A percentile compares a stretch with the other conserved stretches of the same genome.
Conservation (phyloP, 2,329 filamentous ascomycete genomes). For the Aspergillus tubingensis region DNA sequence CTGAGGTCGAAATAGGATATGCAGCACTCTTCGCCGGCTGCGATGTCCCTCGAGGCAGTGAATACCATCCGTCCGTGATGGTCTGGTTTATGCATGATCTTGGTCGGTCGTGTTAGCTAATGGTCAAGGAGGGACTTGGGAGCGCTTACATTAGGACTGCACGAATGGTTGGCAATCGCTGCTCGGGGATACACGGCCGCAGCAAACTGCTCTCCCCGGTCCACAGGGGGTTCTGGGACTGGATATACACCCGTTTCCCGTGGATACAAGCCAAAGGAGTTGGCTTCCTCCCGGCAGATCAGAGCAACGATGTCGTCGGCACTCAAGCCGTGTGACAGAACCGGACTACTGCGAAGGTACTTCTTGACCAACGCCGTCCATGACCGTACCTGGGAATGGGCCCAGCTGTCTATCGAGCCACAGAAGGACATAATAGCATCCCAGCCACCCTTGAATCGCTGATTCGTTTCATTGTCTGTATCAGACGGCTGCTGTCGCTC, state of each 20-base stretch:
- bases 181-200: slow-evolving; percentile 24
- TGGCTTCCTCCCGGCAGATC: slow-evolving; percentile 26
- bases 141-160: slow-evolving; percentile 22
- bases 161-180: slow-evolving; percentile 26
- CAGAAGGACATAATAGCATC: slow-evolving; percentile 30
- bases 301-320: slow-evolving; percentile 11
- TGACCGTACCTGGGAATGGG: slow-evolving; percentile 28
- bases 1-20: slow-evolving; percentile 38
- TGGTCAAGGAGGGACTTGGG: background rate
- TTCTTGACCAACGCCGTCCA: slow-evolving; percentile 34
- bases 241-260: slow-evolving; percentile 16
- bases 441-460: slow-evolving; percentile 26
- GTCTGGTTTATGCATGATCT: slow-evolving; percentile 37
- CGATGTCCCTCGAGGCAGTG: slow-evolving; percentile 31
- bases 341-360: slow-evolving; percentile 22
- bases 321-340: slow-evolving; percentile 16
- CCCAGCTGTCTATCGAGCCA: slow-evolving; percentile 33
- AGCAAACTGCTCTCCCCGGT: slow-evolving; percentile 22
- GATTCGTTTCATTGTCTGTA: background rate
- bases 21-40: slow-evolving; percentile 34
- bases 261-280: slow-evolving; percentile 24
- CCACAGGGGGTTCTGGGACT: background rate
- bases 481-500: slow-evolving; percentile 3
- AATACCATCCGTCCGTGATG: slow-evolving; percentile 34
- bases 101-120: background rate